Conservation (phyloP, 1,139 yeast genomes). For the Magnusiomyces sp. region DNA sequence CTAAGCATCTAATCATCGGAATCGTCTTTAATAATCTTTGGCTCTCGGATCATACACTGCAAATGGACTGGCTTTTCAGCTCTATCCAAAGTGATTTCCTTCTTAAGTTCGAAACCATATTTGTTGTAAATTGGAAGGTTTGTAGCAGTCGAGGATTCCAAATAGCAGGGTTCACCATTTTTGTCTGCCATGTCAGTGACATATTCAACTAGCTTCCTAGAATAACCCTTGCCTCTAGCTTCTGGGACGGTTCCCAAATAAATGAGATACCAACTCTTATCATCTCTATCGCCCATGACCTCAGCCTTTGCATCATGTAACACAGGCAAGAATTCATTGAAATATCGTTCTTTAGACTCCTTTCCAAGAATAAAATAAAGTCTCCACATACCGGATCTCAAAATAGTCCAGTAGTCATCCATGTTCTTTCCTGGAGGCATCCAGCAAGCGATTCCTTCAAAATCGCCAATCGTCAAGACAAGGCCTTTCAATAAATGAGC, state of each 20-base stretch:
- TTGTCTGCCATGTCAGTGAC: slow-evolving; percentile 47
- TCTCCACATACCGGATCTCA: slow-evolving; percentile 50
- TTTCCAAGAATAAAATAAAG: slow-evolving; percentile 44
- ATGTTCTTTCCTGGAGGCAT: slow-evolving; percentile 46
- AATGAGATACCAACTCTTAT: slow-evolving; percentile 48
- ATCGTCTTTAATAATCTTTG: slow-evolving; percentile 15
- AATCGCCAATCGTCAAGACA: slow-evolving; percentile 44
- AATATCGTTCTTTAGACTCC: slow-evolving; percentile 47
- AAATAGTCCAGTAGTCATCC: slow-evolving; percentile 41
- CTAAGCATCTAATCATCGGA: slow-evolving; percentile 12
- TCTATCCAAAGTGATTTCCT: slow-evolving; percentile 16
- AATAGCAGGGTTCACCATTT: slow-evolving; percentile 39
- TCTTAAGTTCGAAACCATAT: slow-evolving; percentile 40
- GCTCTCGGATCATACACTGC: slow-evolving; percentile 23
- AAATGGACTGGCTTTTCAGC: slow-evolving; percentile 18
- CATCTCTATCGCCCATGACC: slow-evolving; percentile 30
- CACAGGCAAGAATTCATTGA: slow-evolving; percentile 48
- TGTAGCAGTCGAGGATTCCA: slow-evolving; percentile 48
- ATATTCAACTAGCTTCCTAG: slow-evolving; percentile 48
- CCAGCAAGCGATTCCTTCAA: slow-evolving; percentile 61
- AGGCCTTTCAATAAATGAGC: slow-evolving; percentile 52
- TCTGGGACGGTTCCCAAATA: slow-evolving; percentile 50
- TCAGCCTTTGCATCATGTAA: slow-evolving; percentile 41
- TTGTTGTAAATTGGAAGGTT: slow-evolving; percentile 52
- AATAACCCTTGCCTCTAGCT: slow-evolving; percentile 63